phyloP scores from a whole-genome alignment of 179 eudicot genomes.

The Beta lomatogona region DNA sequence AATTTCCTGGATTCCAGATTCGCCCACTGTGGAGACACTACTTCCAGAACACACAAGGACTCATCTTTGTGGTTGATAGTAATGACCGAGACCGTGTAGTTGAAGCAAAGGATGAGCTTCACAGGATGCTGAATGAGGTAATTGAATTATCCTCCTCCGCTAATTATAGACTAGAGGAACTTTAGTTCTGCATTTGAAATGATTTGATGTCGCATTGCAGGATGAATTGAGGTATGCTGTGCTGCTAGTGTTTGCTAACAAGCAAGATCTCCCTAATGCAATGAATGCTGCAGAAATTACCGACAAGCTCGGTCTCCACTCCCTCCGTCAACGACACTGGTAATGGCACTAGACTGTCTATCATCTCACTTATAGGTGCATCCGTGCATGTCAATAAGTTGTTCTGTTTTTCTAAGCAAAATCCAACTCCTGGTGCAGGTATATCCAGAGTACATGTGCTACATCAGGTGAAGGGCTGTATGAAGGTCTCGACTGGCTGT shows the following conservation, averaged over 20 bases:
- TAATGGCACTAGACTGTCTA: neutral
- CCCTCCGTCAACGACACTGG: constrained; percentile 37
- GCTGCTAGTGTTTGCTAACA: constrained; percentile 58
- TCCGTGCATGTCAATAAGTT: too few species aligned
- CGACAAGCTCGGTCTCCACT: constrained; percentile 29
- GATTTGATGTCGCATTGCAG: constrained; percentile 13
- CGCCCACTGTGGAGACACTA: constrained; percentile 91
- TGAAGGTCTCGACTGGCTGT: constrained; percentile 42
- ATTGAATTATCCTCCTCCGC: neutral
- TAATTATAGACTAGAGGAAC: neutral
- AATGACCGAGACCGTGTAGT: constrained; percentile 45
- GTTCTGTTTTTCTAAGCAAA: neutral
- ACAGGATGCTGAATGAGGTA: constrained; percentile 62
- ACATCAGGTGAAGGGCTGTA: constrained; percentile 41
- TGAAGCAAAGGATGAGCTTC: constrained; percentile 58
- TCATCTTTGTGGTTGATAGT: constrained; percentile 66
- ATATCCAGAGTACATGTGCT: constrained; percentile 44
- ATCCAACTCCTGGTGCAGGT: constrained; percentile 35
- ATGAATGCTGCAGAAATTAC: constrained; percentile 67
- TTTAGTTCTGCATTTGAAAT: neutral
- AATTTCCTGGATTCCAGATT: constrained; percentile 43
- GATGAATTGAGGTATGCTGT: constrained; percentile 40
- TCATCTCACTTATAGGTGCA: neutral
- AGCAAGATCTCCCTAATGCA: constrained; percentile 68
- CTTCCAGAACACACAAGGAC: constrained; percentile 81